Evolutionary conservation across 495 filamentous ascomycete genomes (phyloP), one percentile per base, ranked within the genome.

Genomic region (Lasiosphaeria miniovina): DNA sequence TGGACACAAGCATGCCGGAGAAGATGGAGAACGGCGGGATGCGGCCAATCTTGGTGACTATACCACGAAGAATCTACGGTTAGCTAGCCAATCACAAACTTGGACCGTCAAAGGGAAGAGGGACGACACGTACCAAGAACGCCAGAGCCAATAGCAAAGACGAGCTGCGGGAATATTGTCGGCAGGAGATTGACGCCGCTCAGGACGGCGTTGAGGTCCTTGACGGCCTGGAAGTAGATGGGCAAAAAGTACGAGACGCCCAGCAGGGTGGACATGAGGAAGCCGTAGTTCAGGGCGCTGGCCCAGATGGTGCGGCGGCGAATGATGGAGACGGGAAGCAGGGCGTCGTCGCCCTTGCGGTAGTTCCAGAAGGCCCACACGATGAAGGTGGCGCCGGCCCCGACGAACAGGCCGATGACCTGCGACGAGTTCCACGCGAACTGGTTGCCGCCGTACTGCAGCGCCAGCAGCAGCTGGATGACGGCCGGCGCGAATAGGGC

Each of bases 371-470:
- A 73, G 14, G 80, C 65, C 66, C 91, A 94, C 14, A 63, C 61
- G 43, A 78, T 54, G 14, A 82, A 71, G 4, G 90, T 76, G 6
- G 90, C 62, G 3, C 74, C 85, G 55, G 82, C 85, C 8, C 88
- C 66, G 7, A 87, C 75, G 34, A 92, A 80, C 0, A 92, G 77
- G 1, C 78, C 84, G 52, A 91, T 85, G 64, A 91, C 83, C n/a
- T 81, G 79, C 15, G 74, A 80, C 53, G 76, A 77, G 40, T 66
- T 69, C 90, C 89, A 93, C 2, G 72, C 59, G 57, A 89, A 88
- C 45, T 75, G 80, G 4, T 76, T 77, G 1, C 90, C 90, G 46
- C 89, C 90, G 88, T 88, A 93, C 64, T 93, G 88, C 9, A 95
- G 76, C 0, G 88, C 90, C 0, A 93, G 74, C 33, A 93, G 66